Base-by-base conservation (phyloP, 306 rosid species). In the Glycine tomentella region DNA sequence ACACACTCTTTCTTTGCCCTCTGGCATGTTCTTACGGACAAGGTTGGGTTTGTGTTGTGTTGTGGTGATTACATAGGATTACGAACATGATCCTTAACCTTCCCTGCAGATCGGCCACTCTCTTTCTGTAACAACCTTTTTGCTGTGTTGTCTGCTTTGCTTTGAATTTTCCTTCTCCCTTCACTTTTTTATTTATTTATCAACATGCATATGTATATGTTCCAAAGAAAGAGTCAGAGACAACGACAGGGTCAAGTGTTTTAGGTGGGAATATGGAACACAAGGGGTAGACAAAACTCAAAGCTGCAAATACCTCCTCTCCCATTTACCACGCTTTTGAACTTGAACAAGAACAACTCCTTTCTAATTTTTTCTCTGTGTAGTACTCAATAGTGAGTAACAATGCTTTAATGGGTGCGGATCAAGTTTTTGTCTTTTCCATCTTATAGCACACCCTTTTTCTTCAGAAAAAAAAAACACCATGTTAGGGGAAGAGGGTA, bases 251-350 rank as follows among this genome's bases (percentile, higher is more conserved):
- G 97, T 93, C 97, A 93, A 90, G 84, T 87, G 87, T 81, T 89
- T 90, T 91, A 87, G 98, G 94, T 91, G 89, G 31, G 89, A 87
- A 89, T 38, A 73, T 83, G 80, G 57, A 78, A 72, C 80, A n/a
- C 76, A 66, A 48, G 42, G 33, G 61, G 49, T 11, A 53, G 74
- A 67, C 82, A 25, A 25, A 25, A 25, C 31, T 78, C 86, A 79
- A 78, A 84, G 13, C 81, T 83, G 80, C 91, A 83, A 72, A 82
- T 85, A 85, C 51, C 81, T 63, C 51, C 79, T 69, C 40, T 36
- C 44, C 44, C 79, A 83, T 76, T 80, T 20, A 79, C 77, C 73
- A 66, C 75, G 69, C 74, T 74, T 53, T 73, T 25, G 31, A 25
- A 25, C 31, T 25, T 25, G 31, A 25, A 25, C n/a, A n/a, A n/a